Base-by-base conservation (phyloP, 108 stramenopile species). In the Nannochloropsis salina region DNA sequence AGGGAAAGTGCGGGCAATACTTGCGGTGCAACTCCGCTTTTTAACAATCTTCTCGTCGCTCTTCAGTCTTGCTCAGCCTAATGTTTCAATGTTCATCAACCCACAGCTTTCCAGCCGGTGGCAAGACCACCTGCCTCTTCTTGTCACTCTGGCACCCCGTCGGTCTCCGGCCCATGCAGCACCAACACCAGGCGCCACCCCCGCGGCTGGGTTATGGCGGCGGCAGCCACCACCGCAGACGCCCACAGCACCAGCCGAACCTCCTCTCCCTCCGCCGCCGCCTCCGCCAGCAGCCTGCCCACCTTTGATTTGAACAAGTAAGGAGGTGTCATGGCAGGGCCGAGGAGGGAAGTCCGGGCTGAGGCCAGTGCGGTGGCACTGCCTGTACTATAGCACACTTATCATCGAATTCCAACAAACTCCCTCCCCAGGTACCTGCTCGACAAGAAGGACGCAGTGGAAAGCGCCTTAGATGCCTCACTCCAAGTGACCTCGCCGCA, bases 361-460 rank as follows among this genome's bases (percentile, higher is more conserved):
- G 31, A 31, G 31, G 31, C 31, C 31, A 1, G 31, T 31, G 31
- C 31, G 31, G 31, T 31, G 31, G 31, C 31, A 1, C 31, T 31
- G 31, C 31, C 31, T 31, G 31, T 31, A 31, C 31, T 31, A 31
- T 1, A 31, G 1, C 31, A 31, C 31, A 1, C 31, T 31, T 31
- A 31, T 31, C 31, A 31, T 31, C 31, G 31, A 31, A 31, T 1
- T 31, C 31, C 31, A 31, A 31, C 31, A 31, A 15, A 2, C 8
- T 81, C 0, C 43, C 8, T 9, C 18, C 42, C 8, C 74, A 88
- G 87, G 44, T 97, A 96, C 91, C 93, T 97, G 44, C 89, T 91
- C 80, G 92, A 93, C 47, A 96, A 94, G 88, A 93, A 94, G 74
- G 94, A 89, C 21, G 90, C 92, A 42, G 94, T 97, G 84, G 95